Evolutionary conservation across 2,329 filamentous ascomycete species (phyloP).

Genomic region (Paraconiothyrium sp.): DNA sequence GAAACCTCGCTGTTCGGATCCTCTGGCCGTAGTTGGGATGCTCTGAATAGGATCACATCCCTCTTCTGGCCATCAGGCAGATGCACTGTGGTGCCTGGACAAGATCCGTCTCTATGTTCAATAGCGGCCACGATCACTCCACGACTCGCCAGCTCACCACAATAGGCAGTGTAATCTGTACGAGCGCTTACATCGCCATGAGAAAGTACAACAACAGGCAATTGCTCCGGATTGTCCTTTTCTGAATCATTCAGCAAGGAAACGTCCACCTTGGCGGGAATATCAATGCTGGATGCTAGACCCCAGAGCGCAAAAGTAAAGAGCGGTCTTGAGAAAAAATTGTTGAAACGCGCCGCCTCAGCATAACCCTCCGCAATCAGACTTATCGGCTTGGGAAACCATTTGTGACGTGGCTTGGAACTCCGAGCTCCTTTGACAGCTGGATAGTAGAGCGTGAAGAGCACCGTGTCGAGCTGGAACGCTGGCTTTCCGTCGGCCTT

Average conservation of each 20-base stretch:
- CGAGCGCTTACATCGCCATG: slow-evolving; percentile 1
- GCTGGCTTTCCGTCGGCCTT: neutral
- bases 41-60: neutral
- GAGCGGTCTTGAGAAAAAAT: neutral
- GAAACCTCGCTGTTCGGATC: neutral
- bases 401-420: neutral
- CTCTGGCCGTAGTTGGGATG: neutral
- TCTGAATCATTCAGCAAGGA: neutral
- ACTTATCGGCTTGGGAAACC: neutral
- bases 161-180: neutral
- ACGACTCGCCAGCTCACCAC: neutral
- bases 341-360: neutral
- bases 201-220: neutral
- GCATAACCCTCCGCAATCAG: neutral
- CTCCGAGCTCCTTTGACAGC: neutral
- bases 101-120: neutral
- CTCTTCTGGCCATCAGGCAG: neutral
- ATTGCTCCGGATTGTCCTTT: neutral
- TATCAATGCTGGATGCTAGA: neutral
- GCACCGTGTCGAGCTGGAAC: neutral
- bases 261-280: neutral
- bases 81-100: neutral
- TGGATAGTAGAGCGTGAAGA: neutral
- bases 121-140: neutral
- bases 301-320: neutral